Evolutionary conservation across 2,329 filamentous ascomycete species (phyloP).

Genomic region (Paecilomyces sp.): DNA sequence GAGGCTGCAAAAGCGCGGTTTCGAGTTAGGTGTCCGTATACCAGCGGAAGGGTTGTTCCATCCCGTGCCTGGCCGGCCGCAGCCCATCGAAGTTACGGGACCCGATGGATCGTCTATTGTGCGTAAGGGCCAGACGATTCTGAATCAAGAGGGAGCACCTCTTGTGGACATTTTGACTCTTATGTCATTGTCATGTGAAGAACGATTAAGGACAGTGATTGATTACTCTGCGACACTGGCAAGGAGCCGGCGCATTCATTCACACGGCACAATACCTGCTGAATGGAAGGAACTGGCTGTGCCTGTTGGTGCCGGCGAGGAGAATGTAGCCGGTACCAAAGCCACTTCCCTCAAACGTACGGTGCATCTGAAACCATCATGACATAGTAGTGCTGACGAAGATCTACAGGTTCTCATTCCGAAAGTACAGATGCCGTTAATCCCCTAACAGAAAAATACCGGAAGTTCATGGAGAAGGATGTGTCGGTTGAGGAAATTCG

Average conservation of each 20-base stretch:
- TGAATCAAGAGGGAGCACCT: slow-evolving; percentile 60
- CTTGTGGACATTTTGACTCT: slow-evolving; percentile 78
- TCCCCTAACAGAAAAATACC: slow-evolving; percentile 45
- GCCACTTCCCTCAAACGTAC: slow-evolving; percentile 34
- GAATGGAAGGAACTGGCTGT: slow-evolving; percentile 69
- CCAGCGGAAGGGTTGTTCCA: slow-evolving; percentile 51
- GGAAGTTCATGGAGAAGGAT: slow-evolving; percentile 59
- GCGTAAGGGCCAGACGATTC: slow-evolving; percentile 61
- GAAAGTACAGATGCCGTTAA: slow-evolving; percentile 36
- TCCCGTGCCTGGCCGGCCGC: slow-evolving; percentile 34
- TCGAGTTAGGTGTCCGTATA: slow-evolving; percentile 52
- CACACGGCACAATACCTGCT: slow-evolving; percentile 69
- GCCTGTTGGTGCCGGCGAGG: slow-evolving; percentile 19
- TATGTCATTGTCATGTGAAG: slow-evolving; percentile 74
- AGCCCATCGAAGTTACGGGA: slow-evolving; percentile 45
- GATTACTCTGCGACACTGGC: slow-evolving; percentile 70
- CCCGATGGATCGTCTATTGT: slow-evolving; percentile 57
- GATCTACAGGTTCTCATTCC: slow-evolving; percentile 25
- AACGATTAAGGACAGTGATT: slow-evolving; percentile 66
- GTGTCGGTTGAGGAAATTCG: slow-evolving; percentile 66
- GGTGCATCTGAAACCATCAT: slow-evolving; percentile 15
- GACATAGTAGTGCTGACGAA: slow-evolving; percentile 13
- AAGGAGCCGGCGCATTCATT: slow-evolving; percentile 64
- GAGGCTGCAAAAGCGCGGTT: slow-evolving; percentile 50
- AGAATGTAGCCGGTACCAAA: slow-evolving; percentile 29